These are phyloP conservation scores for Macroventuria anomochaeta DNA, from an alignment of 2,329 filamentous ascomycete species.

Conservation along the genomic window DNA sequence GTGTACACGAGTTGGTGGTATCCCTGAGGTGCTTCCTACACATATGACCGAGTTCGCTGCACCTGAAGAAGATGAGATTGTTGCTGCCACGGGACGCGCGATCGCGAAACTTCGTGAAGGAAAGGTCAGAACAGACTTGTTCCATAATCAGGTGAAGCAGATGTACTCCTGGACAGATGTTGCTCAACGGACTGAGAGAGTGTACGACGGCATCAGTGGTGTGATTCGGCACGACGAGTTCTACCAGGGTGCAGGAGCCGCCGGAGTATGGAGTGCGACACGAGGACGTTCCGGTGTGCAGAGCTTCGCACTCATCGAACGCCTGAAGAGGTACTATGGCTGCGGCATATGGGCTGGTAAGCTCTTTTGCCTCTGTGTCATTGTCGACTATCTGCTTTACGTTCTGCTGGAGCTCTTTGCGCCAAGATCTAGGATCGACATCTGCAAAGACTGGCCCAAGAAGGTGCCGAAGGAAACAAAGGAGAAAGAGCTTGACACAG, in stretches of 20 bases:
- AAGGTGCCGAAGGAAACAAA: conserved; percentile 57
- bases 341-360: conserved; percentile 99
- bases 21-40: conserved; percentile 91
- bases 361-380: conserved; percentile 90
- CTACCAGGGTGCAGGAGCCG: conserved; percentile 79
- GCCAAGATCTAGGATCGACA: conserved; percentile 84
- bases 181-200: conserved; percentile 87
- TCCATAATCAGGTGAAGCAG: conserved; percentile 95
- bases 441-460: conserved; percentile 89
- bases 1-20: conserved; percentile 93
- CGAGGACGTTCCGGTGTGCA: conserved; percentile 73
- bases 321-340: conserved; percentile 94
- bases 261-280: conserved; percentile 70
- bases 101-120: conserved; percentile 86
- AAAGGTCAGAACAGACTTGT: conserved; percentile 87
- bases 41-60: conserved; percentile 99
- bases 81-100: conserved; percentile 85
- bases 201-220: conserved; percentile 92
- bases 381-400: conserved; percentile 92
- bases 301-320: conserved; percentile 91
- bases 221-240: conserved; percentile 86
- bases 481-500: conserved; percentile 18
- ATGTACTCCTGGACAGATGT: conserved; percentile 99
- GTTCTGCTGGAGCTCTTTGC: conserved; percentile 87
- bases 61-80: conserved; percentile 94